Evolutionary conservation across 2,329 filamentous ascomycete genomes (phyloP).

Genomic region (Exophiala viscosa): DNA sequence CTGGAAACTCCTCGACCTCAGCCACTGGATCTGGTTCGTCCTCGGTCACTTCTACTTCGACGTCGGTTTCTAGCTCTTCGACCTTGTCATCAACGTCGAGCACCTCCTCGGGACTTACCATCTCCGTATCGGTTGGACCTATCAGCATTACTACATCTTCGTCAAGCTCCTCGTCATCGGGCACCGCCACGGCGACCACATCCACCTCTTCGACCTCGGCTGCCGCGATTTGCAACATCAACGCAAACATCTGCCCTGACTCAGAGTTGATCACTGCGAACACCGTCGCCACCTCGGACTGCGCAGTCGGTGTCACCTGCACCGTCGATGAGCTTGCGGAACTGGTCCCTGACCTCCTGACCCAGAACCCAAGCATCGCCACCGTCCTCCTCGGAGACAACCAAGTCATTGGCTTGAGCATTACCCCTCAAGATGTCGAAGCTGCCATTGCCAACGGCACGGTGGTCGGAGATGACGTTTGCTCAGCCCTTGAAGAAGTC

Average conservation of each 20-base stretch:
- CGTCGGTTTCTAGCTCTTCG: neutral
- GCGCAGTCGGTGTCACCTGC: conserved; percentile 11
- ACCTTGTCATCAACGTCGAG: neutral
- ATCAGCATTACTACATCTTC: neutral
- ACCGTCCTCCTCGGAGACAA: conserved; percentile 7
- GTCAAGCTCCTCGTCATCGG: neutral
- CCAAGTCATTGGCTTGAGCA: conserved; percentile 12
- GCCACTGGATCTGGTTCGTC: neutral
- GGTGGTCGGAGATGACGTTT: conserved; percentile 4
- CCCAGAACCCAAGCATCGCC: conserved; percentile 2
- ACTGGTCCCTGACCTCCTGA: conserved; percentile 4
- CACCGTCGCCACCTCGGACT: conserved; percentile 7
- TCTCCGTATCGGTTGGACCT: neutral
- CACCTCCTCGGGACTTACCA: neutral
- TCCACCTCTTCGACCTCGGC: conserved; percentile 6
- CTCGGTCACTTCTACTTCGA: neutral
- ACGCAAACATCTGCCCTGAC: conserved; percentile 11
- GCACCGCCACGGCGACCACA: conserved; percentile 7
- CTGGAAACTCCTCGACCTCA: no score
- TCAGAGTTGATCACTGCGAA: conserved; percentile 11
- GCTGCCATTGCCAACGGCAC: conserved; percentile 6
- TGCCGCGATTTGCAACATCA: conserved; percentile 8
- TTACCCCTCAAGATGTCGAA: conserved; percentile 8
- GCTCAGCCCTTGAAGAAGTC: neutral
- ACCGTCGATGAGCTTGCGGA: conserved; percentile 5